A percentile compares a stretch with the other conserved stretches of the same genome.
Evolutionary conservation across 345 rosid genomes (phyloP).

Genomic region (Fremontodendron californicum): DNA sequence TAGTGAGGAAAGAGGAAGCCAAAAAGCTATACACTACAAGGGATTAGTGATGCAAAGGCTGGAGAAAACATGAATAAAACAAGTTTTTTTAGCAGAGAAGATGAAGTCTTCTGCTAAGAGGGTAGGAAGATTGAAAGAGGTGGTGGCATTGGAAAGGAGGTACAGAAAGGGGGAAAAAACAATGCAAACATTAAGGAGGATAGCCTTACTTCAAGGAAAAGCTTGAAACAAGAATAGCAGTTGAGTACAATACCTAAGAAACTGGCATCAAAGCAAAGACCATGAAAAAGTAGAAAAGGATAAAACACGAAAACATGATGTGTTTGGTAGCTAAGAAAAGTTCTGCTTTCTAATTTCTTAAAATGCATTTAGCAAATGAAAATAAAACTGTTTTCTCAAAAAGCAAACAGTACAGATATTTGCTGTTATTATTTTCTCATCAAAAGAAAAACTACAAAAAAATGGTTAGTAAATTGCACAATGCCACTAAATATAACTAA

Average conservation of each 20-base stretch:
- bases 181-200: constrained; percentile 1
- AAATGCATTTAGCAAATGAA: neutral
- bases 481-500: neutral
- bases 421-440: neutral
- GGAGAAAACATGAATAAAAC: neutral
- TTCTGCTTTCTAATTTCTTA: neutral
- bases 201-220: neutral
- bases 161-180: neutral
- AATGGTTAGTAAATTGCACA: neutral
- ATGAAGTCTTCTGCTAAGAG: neutral
- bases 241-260: neutral
- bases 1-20: neutral
- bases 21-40: neutral
- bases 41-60: neutral
- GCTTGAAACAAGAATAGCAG: neutral
- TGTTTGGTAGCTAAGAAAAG: neutral
- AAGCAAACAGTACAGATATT: neutral
- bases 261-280: neutral
- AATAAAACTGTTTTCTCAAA: neutral
- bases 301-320: neutral
- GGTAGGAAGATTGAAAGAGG: neutral
- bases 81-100: neutral
- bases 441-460: neutral
- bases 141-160: neutral
- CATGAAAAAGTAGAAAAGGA: neutral